Percentiles rank a stretch among this genome's conserved stretches.
Evolutionary conservation across 2,329 filamentous ascomycete genomes (phyloP).

Genomic region (Keithomyces neogunnii): DNA sequence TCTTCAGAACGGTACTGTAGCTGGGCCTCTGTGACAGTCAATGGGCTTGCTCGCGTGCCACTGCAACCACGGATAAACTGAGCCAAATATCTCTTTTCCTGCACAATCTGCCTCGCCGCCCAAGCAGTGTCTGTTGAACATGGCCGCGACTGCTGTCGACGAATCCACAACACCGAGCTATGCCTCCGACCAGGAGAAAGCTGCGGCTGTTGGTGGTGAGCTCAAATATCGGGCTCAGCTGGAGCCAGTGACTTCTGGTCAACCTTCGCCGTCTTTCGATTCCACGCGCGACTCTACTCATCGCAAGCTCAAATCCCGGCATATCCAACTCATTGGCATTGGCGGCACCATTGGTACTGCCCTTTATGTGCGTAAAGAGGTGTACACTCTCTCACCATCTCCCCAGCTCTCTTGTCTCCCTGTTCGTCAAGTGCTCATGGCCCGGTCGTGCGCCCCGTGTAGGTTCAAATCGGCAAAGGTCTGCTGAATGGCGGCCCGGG

Average conservation of each 20-base stretch:
- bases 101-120: neutral
- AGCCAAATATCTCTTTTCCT: neutral
- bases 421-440: conserved; percentile 10
- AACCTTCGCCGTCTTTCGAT: conserved; percentile 11
- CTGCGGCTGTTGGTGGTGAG: neutral
- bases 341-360: conserved; percentile 58
- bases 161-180: conserved; percentile 13
- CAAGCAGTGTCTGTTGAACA: conserved; percentile 2
- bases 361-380: conserved; percentile 35
- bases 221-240: neutral
- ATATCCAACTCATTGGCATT: conserved; percentile 54
- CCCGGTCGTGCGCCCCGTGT: conserved; percentile 11
- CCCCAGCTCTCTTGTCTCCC: neutral
- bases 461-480: conserved; percentile 48
- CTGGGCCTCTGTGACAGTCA: no score
- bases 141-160: conserved; percentile 16
- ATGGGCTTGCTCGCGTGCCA: no score
- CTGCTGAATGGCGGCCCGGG: conserved; percentile 51
- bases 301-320: conserved; percentile 44
- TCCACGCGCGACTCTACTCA: conserved; percentile 33
- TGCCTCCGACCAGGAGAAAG: conserved; percentile 14
- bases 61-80: no score
- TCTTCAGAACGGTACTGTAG: no score
- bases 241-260: conserved; percentile 1
- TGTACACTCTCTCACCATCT: neutral